Percentiles rank a stretch among this genome's conserved stretches.
Conservation (phyloP, 2,329 filamentous ascomycete species). For the Colletotrichum siamense region DNA sequence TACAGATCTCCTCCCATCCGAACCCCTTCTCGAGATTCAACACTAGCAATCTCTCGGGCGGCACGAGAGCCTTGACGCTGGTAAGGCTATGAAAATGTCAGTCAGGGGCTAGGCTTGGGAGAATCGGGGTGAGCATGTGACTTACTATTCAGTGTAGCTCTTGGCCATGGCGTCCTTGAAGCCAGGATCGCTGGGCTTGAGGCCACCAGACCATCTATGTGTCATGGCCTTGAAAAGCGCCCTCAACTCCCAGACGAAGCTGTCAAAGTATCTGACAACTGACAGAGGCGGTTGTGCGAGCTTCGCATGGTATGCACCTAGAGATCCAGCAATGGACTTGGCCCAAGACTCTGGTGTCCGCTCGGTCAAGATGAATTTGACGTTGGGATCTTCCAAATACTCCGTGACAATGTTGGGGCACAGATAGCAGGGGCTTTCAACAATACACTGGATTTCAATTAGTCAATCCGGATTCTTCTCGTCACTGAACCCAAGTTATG, state of each 20-base stretch:
- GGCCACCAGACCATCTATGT: slow-evolving; percentile 7
- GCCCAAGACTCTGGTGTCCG: slow-evolving; percentile 39
- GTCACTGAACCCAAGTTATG: not conserved
- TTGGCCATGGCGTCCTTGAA: slow-evolving; percentile 6
- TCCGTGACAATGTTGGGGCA: slow-evolving; percentile 31
- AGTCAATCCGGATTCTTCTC: not conserved
- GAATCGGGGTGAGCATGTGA: not conserved
- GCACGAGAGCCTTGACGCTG: slow-evolving; percentile 27
- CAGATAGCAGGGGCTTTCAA: slow-evolving; percentile 30
- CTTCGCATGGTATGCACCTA: slow-evolving; percentile 12
- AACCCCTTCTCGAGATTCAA: slow-evolving; percentile 38
- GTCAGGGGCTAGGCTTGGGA: not conserved
- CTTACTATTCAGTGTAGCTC: slow-evolving; percentile 12
- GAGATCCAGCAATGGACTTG: slow-evolving; percentile 33
- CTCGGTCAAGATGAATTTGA: slow-evolving; percentile 41
- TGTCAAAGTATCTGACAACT: slow-evolving; percentile 7
- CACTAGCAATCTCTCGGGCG: slow-evolving; percentile 31
- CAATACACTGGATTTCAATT: not conserved
- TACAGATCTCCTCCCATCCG: slow-evolving; percentile 41
- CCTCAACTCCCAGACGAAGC: slow-evolving; percentile 13
- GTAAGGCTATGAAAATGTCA: slow-evolving; percentile 23
- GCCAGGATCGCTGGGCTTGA: not conserved
- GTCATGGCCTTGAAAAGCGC: slow-evolving; percentile 13
- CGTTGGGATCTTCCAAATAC: slow-evolving; percentile 32
- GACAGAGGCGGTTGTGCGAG: slow-evolving; percentile 17